A percentile compares a stretch with the other conserved stretches of the same genome.
These are phyloP conservation scores for Ganoderma sinense DNA, from an alignment of 1,284 basidiomycete genomes.

Conservation along the genomic window DNA sequence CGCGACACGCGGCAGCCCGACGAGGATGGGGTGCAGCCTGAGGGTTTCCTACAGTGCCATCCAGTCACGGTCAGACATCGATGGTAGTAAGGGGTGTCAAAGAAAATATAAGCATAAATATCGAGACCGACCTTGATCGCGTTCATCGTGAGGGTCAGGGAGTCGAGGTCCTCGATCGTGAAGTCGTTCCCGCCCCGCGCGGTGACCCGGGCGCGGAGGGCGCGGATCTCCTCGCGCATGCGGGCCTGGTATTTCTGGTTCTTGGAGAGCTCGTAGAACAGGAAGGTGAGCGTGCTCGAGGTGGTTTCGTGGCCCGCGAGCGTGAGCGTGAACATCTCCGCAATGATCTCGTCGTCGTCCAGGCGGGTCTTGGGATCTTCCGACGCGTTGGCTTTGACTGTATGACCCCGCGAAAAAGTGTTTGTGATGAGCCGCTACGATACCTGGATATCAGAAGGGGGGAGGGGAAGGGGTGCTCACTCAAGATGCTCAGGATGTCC, in stretches of 20 bases:
- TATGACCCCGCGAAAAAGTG: not conserved
- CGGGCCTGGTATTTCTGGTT: conserved; percentile 38
- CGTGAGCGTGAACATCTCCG: conserved; percentile 56
- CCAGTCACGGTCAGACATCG: no score
- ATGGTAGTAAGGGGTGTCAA: not conserved
- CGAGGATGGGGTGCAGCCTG: conserved; percentile 46
- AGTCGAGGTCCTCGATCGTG: conserved; percentile 40
- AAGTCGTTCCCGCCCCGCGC: conserved; percentile 38
- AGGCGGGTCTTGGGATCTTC: conserved; percentile 51
- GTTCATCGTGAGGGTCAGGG: conserved; percentile 32
- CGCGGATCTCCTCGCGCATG: conserved; percentile 38
- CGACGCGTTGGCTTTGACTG: conserved; percentile 62
- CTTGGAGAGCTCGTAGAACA: conserved; percentile 40
- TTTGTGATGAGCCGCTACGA: not conserved
- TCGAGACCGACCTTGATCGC: conserved; percentile 23
- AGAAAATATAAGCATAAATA: no score
- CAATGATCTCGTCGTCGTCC: conserved; percentile 52
- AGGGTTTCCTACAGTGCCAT: conserved; percentile 44
- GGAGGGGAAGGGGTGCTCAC: conserved; percentile 31
- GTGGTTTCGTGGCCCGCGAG: conserved; percentile 39
- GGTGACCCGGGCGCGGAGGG: conserved; percentile 27
- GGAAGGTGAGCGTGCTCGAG: conserved; percentile 34
- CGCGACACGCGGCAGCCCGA: conserved; percentile 41
- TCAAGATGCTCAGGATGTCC: conserved; percentile 52
- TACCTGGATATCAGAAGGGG: not conserved